phyloP scores from a whole-genome alignment of 1,284 basidiomycete genomes.

The Apiotrichum siamense region DNA sequence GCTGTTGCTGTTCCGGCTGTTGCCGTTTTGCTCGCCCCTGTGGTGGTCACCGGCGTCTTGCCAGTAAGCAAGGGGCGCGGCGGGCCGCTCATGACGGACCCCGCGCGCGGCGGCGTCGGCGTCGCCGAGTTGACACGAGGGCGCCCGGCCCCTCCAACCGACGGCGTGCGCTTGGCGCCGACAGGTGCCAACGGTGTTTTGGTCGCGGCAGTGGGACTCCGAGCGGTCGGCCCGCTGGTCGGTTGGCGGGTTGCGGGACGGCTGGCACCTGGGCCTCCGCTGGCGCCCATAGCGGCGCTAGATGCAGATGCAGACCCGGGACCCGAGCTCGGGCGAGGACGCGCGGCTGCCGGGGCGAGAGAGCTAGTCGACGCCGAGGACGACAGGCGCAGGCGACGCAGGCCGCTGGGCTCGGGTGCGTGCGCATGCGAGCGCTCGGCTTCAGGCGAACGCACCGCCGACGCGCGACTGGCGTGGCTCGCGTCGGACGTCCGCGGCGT shows the following conservation, averaged over 20 bases:
- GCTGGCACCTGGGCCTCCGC: no score
- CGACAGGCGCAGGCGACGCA: constrained; percentile 29
- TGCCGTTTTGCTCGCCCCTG: not conserved
- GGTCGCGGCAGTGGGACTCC: constrained; percentile 29
- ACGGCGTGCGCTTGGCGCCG: no score
- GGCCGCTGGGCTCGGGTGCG: constrained; percentile 23
- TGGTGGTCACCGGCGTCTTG: constrained; percentile 1
- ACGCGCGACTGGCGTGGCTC: not conserved
- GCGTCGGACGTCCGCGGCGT: not conserved
- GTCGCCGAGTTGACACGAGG: constrained; percentile 1
- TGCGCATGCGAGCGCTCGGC: constrained; percentile 1
- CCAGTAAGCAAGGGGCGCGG: constrained; percentile 37
- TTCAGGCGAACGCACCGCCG: constrained; percentile 1
- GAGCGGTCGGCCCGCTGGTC: constrained; percentile 20
- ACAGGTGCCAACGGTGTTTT: constrained; percentile 22
- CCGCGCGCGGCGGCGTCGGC: constrained; percentile 18
- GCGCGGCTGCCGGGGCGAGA: no score
- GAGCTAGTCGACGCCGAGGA: constrained; percentile 23
- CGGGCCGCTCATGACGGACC: constrained; percentile 18
- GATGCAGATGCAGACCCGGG: no score
- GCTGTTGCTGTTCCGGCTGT: no score
- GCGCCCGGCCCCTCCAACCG: not conserved
- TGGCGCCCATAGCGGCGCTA: no score
- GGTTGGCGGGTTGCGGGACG: no score
- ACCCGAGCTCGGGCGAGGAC: no score